Evolutionary conservation across 2,329 filamentous ascomycete species (phyloP).

Genomic region (Neofusicoccum ribis): DNA sequence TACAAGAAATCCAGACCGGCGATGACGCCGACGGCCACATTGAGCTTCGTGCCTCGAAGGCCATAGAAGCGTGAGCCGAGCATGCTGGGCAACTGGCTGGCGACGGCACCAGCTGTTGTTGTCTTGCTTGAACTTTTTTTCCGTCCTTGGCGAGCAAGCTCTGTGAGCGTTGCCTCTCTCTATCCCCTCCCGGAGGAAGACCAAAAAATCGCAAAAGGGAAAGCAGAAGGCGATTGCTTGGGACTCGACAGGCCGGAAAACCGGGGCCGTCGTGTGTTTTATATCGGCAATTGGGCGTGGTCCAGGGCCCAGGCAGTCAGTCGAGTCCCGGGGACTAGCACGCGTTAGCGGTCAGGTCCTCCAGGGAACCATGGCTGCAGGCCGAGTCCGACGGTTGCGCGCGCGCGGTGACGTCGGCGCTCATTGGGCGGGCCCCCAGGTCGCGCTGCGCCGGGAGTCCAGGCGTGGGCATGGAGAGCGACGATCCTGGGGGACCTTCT

Average conservation of each 20-base stretch:
- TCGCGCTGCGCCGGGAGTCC: constrained; percentile 1
- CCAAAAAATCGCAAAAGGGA: background rate
- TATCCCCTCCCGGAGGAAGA: background rate
- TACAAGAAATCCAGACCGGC: constrained; percentile 71
- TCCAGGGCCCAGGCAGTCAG: background rate
- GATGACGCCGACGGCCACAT: constrained; percentile 67
- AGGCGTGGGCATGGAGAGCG: constrained; percentile 15
- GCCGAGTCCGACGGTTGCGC: too few species aligned
- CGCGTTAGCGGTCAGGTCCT: background rate
- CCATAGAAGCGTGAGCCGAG: constrained; percentile 56
- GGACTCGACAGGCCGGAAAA: background rate
- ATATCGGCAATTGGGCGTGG: background rate
- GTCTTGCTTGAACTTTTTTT: background rate
- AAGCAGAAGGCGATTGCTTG: background rate
- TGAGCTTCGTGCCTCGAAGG: constrained; percentile 64
- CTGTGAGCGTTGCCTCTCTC: background rate
- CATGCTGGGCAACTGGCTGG: background rate
- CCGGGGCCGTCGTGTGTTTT: background rate
- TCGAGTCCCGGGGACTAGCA: background rate
- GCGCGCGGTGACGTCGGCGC: constrained; percentile 4
- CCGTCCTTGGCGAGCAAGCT: background rate
- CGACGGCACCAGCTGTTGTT: background rate
- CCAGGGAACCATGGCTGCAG: background rate
- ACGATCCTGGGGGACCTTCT: constrained; percentile 9
- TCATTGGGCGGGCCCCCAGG: background rate